Evolutionary conservation across 805 yeast species (phyloP), one percentile per base, ranked within the genome.

Genomic region (Brettanomyces sp.): DNA sequence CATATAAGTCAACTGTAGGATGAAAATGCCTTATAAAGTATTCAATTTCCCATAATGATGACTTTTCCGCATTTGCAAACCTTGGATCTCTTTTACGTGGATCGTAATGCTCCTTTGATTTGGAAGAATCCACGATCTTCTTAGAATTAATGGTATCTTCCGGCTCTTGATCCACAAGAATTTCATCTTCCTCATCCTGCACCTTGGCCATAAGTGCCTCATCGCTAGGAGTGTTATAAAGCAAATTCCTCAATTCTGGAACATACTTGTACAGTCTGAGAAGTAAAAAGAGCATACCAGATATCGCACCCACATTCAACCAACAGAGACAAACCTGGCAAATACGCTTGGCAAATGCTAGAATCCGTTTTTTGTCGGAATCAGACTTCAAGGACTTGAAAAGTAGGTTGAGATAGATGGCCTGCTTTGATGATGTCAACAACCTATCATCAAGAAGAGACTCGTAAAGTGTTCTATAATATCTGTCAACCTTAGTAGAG

Each of bases 81-180:
- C 77, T 73, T n/a, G 99, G 99, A 60, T 93, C 98, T 62, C 98
- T 79, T 59, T 86, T 87, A 57, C 80, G 80, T 34, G 95, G 79
- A 64, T 93, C 97, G 60, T 93, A 93, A 11, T 52, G 55, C 43
- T 51, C 53, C 8, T 24, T 41, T 21, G 43, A 49, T 18, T 35
- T 44, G 50, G 32, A 42, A 42, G 48, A 38, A 28, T 28, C 7
- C 11, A 7, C 32, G 7, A 7, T 28, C 11, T 28, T 28, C 11
- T 6, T 9, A 28, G 32, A 6, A 28, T 28, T 28, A 35, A 49
- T 45, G 32, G 53, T 58, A 35, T 62, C 66, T 7, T 52, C 57
- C 4, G 25, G 21, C 12, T 38, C 41, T 7, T 14, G 21, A 24
- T 13, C 18, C 13, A 38, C 41, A 14, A 38, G 22, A 13, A 28